Base-by-base conservation (phyloP, 2,329 filamentous ascomycete genomes). In the Fusarium pseudoanthophilum region DNA sequence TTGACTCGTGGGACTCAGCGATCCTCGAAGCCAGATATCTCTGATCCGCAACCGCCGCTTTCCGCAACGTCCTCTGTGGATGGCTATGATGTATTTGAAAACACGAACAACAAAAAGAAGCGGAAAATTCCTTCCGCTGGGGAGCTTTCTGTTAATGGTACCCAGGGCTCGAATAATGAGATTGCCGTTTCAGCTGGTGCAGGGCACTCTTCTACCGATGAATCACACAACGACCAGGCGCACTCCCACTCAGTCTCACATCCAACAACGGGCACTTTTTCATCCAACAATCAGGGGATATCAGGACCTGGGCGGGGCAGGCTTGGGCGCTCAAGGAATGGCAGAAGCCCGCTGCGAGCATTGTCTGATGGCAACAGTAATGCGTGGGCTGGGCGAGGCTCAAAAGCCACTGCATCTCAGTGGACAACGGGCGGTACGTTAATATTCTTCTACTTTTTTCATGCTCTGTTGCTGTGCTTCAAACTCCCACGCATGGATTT, bases 51-150 rank as follows among this genome's bases (percentile, higher is more conserved):
- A 48, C 89, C 90, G 28, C 88, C 92, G 55, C 88, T 88, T 48
- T 94, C 93, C 18, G 91, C 92, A 30, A 87, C 89, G 11, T 92
- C 92, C 9, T 92, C 92, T 6, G 85, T 90, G 16, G 95, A 98
- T 80, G 95, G 95, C 20, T 98, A 98, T 81, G 96, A 99, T 82
- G 96, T 94, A 11, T 97, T 98, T 78, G 96, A 99, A 82, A 98
- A 98, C 78, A 97, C 94, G 40, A 98, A 97, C 82, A 99, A 99
- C 81, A 99, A 99, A 84, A 99, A 98, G 86, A 98, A 99, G 83
- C 90, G 96, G 75, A 99, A 99, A 84, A 98, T 99, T 42, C 96
- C 96, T 1, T 95, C 95, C 1, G 94, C 94, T 15, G 93, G 93
- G 24, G 93, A 93, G 77, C 86, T 91, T 20, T 89, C 82, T 7